Conservation (phyloP, 2,329 filamentous ascomycete species). For the Penicillium oxalicum region DNA sequence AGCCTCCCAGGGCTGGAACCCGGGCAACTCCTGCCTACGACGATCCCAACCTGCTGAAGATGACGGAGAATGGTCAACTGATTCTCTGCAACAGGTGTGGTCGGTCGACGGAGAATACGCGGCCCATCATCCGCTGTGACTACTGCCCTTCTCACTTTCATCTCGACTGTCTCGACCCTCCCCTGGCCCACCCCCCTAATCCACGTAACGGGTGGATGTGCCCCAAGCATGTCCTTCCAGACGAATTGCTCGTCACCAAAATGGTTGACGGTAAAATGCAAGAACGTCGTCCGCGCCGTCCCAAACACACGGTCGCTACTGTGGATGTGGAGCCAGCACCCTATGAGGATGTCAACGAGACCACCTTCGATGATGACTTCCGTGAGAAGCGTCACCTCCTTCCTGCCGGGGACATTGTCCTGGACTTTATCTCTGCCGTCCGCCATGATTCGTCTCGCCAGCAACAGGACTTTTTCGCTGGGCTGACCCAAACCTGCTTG, state of each 20-base stretch:
- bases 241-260: slow-evolving; percentile 54
- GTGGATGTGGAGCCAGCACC: slow-evolving; percentile 14
- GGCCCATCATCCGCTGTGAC: slow-evolving; percentile 80
- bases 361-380: slow-evolving; percentile 17
- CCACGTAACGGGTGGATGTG: slow-evolving; percentile 75
- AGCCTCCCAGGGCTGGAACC: slow-evolving; percentile 11
- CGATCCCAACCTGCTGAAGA: slow-evolving; percentile 42
- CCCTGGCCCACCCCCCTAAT: slow-evolving; percentile 70
- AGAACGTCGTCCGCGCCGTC: slow-evolving; percentile 29
- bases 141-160: slow-evolving; percentile 80
- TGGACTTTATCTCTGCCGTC: slow-evolving; percentile 17
- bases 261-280: slow-evolving; percentile 50
- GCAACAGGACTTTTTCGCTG: slow-evolving; percentile 3
- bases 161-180: slow-evolving; percentile 83
- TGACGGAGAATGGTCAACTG: slow-evolving; percentile 63
- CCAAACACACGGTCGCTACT: slow-evolving; percentile 14
- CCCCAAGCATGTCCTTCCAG: slow-evolving; percentile 70
- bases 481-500: slow-evolving; percentile 9
- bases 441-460: slow-evolving; percentile 6
- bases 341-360: slow-evolving; percentile 12
- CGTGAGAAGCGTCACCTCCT: slow-evolving; percentile 12
- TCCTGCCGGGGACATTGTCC: slow-evolving; percentile 12
- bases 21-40: slow-evolving; percentile 19
- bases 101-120: slow-evolving; percentile 55
- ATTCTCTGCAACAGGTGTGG: slow-evolving; percentile 76